Evolutionary conservation across 192 early-diverging fungal genomes (phyloP).

Genomic region (Helicostylum pulchrum): DNA sequence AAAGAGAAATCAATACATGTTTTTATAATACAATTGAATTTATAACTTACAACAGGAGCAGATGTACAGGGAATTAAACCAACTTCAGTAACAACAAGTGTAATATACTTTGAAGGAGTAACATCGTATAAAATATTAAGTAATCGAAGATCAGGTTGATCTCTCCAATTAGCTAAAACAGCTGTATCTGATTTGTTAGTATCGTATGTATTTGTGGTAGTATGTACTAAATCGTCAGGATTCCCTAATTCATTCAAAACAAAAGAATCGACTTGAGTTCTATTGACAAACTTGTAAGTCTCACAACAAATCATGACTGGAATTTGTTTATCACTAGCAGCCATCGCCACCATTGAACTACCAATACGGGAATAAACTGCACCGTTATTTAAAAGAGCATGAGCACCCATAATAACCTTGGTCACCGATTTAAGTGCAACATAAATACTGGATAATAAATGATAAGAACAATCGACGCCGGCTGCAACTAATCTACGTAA

Average conservation of each 20-base stretch:
- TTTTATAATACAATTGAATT: not conserved
- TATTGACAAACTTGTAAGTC: constrained; percentile 93
- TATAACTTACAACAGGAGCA: constrained; percentile 62
- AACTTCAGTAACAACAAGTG: constrained; percentile 85
- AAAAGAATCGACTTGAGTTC: constrained; percentile 90
- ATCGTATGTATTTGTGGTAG: not conserved
- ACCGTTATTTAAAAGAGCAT: constrained; percentile 89
- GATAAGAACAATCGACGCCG: constrained; percentile 72
- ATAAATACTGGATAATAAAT: constrained; percentile 61
- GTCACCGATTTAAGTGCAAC: constrained; percentile 81
- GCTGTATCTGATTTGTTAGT: not conserved
- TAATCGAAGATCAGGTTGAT: constrained; percentile 71
- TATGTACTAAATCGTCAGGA: constrained; percentile 76
- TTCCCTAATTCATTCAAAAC: constrained; percentile 92
- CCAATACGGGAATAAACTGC: constrained; percentile 87
- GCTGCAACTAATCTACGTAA: constrained; percentile 53
- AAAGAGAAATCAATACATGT: not conserved
- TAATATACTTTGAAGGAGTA: constrained; percentile 91
- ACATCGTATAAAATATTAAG: constrained; percentile 93
- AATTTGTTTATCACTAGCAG: constrained; percentile 79
- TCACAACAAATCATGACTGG: constrained; percentile 95
- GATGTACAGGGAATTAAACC: constrained; percentile 90
- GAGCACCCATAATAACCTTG: constrained; percentile 92
- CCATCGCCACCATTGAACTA: constrained; percentile 87
- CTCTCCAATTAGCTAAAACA: constrained; percentile 68